Conservation (phyloP, 2,329 filamentous ascomycete genomes). For the Plectosphaerella plurivora region DNA sequence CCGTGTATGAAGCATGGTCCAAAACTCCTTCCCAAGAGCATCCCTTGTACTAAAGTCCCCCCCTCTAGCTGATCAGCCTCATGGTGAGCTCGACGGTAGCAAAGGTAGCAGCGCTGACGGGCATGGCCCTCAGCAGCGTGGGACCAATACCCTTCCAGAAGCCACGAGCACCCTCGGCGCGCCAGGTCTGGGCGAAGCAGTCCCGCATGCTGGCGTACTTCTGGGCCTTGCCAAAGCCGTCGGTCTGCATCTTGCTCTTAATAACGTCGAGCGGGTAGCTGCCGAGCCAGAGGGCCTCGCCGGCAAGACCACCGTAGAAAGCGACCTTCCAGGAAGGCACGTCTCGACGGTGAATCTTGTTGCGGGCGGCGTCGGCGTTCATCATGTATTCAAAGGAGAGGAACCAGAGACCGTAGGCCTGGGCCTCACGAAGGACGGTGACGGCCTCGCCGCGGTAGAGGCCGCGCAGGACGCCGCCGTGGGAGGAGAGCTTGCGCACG, state of each 20-base stretch:
- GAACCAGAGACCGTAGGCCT: conserved; percentile 97
- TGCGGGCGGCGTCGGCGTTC: conserved; percentile 80
- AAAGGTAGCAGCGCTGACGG: conserved; percentile 96
- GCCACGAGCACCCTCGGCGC: conserved; percentile 69
- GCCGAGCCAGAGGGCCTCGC: conserved; percentile 87
- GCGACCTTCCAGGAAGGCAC: conserved; percentile 84
- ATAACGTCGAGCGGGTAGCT: conserved; percentile 96
- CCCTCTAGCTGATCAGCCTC: conserved; percentile 48
- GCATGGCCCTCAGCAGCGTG: conserved; percentile 91
- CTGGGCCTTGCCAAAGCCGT: conserved; percentile 73
- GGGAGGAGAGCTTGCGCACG: conserved; percentile 71
- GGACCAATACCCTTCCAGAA: conserved; percentile 96
- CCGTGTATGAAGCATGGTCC: neutral
- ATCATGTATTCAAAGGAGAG: conserved; percentile 93
- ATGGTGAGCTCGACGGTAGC: conserved; percentile 70
- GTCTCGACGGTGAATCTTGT: conserved; percentile 68
- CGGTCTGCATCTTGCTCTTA: conserved; percentile 99
- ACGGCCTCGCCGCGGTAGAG: conserved; percentile 86
- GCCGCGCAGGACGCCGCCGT: conserved; percentile 61
- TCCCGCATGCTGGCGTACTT: conserved; percentile 80
- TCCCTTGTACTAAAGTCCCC: too few species aligned
- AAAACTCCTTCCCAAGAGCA: neutral
- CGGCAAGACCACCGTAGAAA: conserved; percentile 86
- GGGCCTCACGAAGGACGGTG: conserved; percentile 82
- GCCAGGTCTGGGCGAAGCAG: conserved; percentile 81